Evolutionary conservation across 306 rosid genomes (phyloP), one percentile per base, ranked within the genome.

Genomic region (Prunus davidiana): DNA sequence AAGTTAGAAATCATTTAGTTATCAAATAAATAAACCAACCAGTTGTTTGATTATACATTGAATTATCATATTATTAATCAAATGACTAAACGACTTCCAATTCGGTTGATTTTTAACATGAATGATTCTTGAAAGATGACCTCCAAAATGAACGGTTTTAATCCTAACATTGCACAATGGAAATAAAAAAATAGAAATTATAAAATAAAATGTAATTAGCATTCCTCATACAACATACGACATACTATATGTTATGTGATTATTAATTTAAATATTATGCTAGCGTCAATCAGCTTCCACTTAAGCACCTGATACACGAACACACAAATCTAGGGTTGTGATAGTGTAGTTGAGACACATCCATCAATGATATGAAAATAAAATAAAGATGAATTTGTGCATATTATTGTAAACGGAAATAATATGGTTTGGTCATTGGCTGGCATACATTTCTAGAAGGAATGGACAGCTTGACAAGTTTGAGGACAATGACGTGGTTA

Each of bases 381-480:
- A 16, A 18, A 16, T 5, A 18, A 3, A 18, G 15, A 6, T 18
- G 57, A 52, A 1, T 52, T 15, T 52, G 3, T 1, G 10, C 57
- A 18, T 1, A 38, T 38, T 38, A 38, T 38, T 38, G 9, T 7
- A 38, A 38, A 38, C 43, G 43, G 43, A 49, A 15, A 49, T 49
- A 49, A 52, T 52, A 52, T 18, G 10, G 58, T 18, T 15, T 18
- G 58, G 58, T 52, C 58, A 18, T 52, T 24, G 22, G 57, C 5
- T 14, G 1, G 64, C 50, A 32, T 20, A 41, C 51, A 19, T 41
- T 46, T 73, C 77, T 73, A 43, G 77, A 61, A 60, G 69, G n/a
- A 27, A 46, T 73, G 27, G 54, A 10, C 66, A 2, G 52, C 52
- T 0, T 27, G 51, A 55, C 55, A 57, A 22, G 25, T 38, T 12